Conservation (phyloP, 495 filamentous ascomycete genomes). For the Barbatosphaeria neglecta region DNA sequence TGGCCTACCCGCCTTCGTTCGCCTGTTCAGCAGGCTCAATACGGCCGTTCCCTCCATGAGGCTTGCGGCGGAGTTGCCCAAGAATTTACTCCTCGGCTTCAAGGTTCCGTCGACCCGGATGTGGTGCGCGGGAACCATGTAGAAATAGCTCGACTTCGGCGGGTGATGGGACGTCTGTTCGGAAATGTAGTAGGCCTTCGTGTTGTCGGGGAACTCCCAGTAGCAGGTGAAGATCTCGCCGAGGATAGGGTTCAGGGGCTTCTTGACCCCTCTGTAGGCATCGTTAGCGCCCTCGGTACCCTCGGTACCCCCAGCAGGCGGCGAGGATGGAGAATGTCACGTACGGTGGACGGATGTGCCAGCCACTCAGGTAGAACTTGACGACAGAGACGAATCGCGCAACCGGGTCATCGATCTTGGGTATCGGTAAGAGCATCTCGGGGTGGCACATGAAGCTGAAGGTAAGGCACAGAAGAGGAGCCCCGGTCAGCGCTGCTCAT, state of each 20-base stretch:
- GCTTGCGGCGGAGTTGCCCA: constrained; percentile 95
- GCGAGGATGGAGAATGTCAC: constrained; percentile 18
- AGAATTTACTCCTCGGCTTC: constrained; percentile 91
- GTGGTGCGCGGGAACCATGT: constrained; percentile 89
- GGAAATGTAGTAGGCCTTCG: constrained; percentile 85
- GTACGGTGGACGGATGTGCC: constrained; percentile 97
- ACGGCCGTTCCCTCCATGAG: constrained; percentile 96
- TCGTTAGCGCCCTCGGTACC: constrained; percentile 11
- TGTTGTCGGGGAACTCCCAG: constrained; percentile 85
- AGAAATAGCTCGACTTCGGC: constrained; percentile 98
- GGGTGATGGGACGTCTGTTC: constrained; percentile 94
- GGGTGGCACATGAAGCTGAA: constrained; percentile 99
- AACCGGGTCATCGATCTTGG: constrained; percentile 78
- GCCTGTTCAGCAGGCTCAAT: constrained; percentile 69
- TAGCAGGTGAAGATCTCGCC: constrained; percentile 92
- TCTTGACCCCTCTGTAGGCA: constrained; percentile 77
- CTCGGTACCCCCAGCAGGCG: background rate
- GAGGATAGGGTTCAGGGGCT: constrained; percentile 92
- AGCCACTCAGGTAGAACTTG: constrained; percentile 96
- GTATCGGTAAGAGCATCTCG: constrained; percentile 82
- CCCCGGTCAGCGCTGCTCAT: constrained; percentile 11
- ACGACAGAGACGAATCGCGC: constrained; percentile 87
- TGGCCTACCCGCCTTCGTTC: constrained; percentile 48
- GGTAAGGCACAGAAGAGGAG: too few relatives aligned
- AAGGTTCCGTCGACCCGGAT: constrained; percentile 93